Evolutionary conservation across 805 yeast genomes (phyloP), one percentile per base, ranked within the genome.

Genomic region (Metschnikowia vanudenii): DNA sequence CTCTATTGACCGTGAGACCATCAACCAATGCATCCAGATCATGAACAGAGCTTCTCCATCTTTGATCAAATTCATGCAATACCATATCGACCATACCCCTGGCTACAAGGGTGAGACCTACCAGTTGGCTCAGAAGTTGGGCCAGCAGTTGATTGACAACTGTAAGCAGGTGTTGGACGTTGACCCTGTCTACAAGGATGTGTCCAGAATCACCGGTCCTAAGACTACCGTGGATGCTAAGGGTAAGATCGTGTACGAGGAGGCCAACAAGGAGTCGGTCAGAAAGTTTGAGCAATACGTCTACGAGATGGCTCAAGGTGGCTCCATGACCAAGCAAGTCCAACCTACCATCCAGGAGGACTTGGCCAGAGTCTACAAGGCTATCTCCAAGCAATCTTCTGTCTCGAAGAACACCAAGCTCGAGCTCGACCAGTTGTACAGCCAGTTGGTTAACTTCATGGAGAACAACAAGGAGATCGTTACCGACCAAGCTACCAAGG

Each of bases 21-120:
- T 94, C 52, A 81, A 92, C 55, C 96, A 90, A 66, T 96, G 99
- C 69, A 91, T 94, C 62, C 88, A 89, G 68, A 88, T 94, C 67
- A 91, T 94, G 98, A 94, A 94, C 80, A 83, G 98, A 69, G 85
- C 98, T 36, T 90, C 88, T 68, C 96, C 95, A 50, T 82, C 95
- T 38, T 78, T 94, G 63, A 87, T 94, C 60, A 92, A 91, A 63
- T 90, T 92, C 68, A 94, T 94, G 98, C 97, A 94, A 70, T 94
- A 92, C 71, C 80, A 67, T 60, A 84, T 85, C 65, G 94, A 86
- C 65, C 89, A 84, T 61, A 82, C 85, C 47, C 91, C 97, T 39
- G 84, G 79, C 55, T 68, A 75, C 50, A 87, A 87, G 64, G 97
- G 98, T 64, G 95, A 85, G 65, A 91, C 96, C 61, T 94, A 92